Evolutionary conservation across 352 stramenopile species (phyloP).

Genomic region (Albugo laibachii): DNA sequence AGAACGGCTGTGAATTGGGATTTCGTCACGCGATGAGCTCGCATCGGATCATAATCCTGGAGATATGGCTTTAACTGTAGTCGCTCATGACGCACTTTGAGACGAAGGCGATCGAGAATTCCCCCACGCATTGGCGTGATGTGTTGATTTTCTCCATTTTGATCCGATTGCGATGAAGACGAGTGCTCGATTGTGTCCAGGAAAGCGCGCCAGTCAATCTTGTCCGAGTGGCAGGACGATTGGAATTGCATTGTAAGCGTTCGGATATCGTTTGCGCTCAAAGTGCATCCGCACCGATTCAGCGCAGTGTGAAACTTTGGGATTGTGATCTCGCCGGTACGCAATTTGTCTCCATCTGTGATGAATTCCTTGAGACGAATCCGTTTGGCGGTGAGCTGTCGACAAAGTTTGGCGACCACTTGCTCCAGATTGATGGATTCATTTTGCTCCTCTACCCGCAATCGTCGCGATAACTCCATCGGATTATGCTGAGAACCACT

Average conservation of each 20-base stretch:
- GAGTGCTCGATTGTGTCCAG: constrained; percentile 24
- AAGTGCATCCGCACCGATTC: constrained; percentile 51
- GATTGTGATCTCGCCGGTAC: constrained; percentile 57
- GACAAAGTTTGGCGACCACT: constrained; percentile 34
- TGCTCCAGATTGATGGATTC: constrained; percentile 14
- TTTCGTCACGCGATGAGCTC: constrained; percentile 44
- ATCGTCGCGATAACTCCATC: constrained; percentile 4
- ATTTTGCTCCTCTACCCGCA: constrained; percentile 10
- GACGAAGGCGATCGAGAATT: constrained; percentile 23
- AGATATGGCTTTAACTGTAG: constrained; percentile 79
- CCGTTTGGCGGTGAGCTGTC: constrained; percentile 35
- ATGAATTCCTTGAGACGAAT: constrained; percentile 75
- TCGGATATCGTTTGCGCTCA: constrained; percentile 37
- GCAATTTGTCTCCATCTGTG: constrained; percentile 55
- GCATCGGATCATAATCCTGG: constrained; percentile 73
- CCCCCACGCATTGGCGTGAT: constrained; percentile 4
- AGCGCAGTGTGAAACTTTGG: constrained; percentile 74
- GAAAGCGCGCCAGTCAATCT: constrained; percentile 64
- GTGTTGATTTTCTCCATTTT: constrained; percentile 3
- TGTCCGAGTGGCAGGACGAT: constrained; percentile 36
- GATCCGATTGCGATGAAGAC: constrained; percentile 1
- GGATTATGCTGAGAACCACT: constrained; percentile 10
- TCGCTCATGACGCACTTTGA: constrained; percentile 35
- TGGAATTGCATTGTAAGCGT: constrained; percentile 43
- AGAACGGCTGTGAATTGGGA: constrained; percentile 69